Percentiles rank a stretch among this genome's conserved stretches.
Evolutionary conservation across 2,329 filamentous ascomycete genomes (phyloP).

Genomic region (Fusarium burgessii): DNA sequence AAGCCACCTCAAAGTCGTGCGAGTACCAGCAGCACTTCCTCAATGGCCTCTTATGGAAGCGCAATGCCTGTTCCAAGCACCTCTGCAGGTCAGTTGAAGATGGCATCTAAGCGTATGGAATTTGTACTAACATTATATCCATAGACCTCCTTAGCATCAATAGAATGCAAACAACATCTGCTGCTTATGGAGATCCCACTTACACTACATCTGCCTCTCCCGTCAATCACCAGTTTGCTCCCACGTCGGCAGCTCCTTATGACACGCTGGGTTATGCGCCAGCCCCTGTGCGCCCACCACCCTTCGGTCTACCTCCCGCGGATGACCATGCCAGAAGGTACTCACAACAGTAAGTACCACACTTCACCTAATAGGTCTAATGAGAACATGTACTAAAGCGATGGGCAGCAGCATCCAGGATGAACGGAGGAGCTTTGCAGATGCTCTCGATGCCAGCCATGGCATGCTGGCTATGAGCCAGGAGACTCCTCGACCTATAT

Average conservation of each 20-base stretch:
- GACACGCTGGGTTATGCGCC: constrained; percentile 81
- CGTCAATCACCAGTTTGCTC: constrained; percentile 73
- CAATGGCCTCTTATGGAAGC: constrained; percentile 77
- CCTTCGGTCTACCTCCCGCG: constrained; percentile 69
- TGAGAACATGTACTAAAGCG: constrained; percentile 19
- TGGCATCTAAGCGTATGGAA: not conserved
- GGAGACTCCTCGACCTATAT: constrained; percentile 91
- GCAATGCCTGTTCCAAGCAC: constrained; percentile 79
- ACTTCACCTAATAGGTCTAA: not conserved
- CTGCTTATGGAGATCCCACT: constrained; percentile 77
- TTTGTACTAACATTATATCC: constrained; percentile 69
- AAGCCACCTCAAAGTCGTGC: constrained; percentile 63
- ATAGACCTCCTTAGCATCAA: constrained; percentile 81
- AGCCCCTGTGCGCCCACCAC: constrained; percentile 68
- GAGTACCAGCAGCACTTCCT: constrained; percentile 67
- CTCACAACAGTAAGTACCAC: constrained; percentile 83
- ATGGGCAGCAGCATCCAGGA: constrained; percentile 49
- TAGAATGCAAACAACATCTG: constrained; percentile 70
- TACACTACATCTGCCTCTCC: constrained; percentile 77
- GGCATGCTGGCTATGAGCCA: constrained; percentile 97
- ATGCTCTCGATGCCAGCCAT: constrained; percentile 91
- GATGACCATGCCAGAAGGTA: constrained; percentile 73
- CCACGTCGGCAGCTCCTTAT: constrained; percentile 74
- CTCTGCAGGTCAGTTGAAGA: constrained; percentile 70
- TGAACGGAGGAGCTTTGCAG: constrained; percentile 79